Evolutionary conservation across 2,329 filamentous ascomycete species (phyloP), one percentile per base, ranked within the genome.

Genomic region (Trichoderma endophyticum): DNA sequence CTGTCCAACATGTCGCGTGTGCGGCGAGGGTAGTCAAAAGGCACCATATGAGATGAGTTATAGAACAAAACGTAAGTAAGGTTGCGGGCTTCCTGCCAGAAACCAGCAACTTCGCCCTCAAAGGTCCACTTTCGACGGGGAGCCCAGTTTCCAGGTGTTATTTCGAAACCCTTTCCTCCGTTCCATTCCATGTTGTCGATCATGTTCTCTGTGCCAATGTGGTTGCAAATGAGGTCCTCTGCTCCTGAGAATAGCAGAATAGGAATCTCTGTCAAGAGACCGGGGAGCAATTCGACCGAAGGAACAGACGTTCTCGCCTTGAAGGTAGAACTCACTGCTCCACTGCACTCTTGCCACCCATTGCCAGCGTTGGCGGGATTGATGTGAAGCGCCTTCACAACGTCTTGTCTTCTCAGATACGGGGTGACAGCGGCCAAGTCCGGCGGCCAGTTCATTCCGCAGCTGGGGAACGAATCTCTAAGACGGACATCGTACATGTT

Each of bases 401-500:
- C 96, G 62, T 97, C 94, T n/a, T 85, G 78, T 71, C 91, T 91
- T 72, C 93, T 92, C 67, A 99, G 88, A 81, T 98, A 99, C 0
- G 94, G 93, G 6, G 90, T 93, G 26, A 99, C 88, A 64, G 88
- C 80, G 61, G 82, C 82, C 78, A 99, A 86, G 82, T 99, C 96
- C 75, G 94, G 92, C 36, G 96, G 96, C 97, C 97, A 99, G 83
- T 94, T 95, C 95, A 97, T 97, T 76, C 96, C 96, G 81, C 96
- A 99, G 74, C 91, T 92, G 5, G 93, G 92, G 81, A 89, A 94
- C 7, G 84, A 84, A 81, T 99, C 96, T 74, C 86, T 90, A 61
- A 98, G 87, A 61, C 95, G 93, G 68, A 98, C 88, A 80, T 99
- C 96, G 81, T 99, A 99, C 93, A 98, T 98, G 83, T 99, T 99